phyloP scores from a whole-genome alignment of 345 rosid species.

The Corchorus capsularis region DNA sequence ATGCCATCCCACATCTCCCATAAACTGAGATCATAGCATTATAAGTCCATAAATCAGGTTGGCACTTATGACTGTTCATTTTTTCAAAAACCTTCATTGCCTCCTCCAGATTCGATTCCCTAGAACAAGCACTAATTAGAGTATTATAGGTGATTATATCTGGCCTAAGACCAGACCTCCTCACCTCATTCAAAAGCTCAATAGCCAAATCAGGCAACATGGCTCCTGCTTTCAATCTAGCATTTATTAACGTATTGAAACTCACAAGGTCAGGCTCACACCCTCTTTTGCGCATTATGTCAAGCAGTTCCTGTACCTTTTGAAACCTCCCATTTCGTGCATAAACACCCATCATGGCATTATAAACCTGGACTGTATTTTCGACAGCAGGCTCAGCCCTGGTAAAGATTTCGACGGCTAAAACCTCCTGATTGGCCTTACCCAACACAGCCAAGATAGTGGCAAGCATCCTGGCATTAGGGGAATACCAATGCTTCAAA shows the following conservation, averaged over 20 bases:
- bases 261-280: constrained; percentile 92
- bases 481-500: constrained; percentile 78
- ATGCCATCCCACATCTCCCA: constrained; percentile 78
- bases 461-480: constrained; percentile 82
- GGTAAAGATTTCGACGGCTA: constrained; percentile 75
- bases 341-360: constrained; percentile 96
- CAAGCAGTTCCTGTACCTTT: constrained; percentile 70
- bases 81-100: constrained; percentile 70
- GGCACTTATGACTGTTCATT: constrained; percentile 72
- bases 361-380: constrained; percentile 81
- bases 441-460: constrained; percentile 85
- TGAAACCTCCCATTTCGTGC: constrained; percentile 68
- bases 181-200: constrained; percentile 73
- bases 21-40: constrained; percentile 93
- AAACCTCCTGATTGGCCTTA: constrained; percentile 71
- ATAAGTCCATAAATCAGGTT: constrained; percentile 96
- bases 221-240: constrained; percentile 65
- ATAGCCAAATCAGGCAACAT: constrained; percentile 59
- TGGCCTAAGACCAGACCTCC: constrained; percentile 75
- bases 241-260: constrained; percentile 91
- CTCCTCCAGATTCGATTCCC: constrained; percentile 73
- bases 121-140: constrained; percentile 87
- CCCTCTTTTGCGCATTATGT: constrained; percentile 72
- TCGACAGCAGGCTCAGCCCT: constrained; percentile 64
- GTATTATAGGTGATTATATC: constrained; percentile 94